A percentile compares a stretch with the other conserved stretches of the same genome.
Evolutionary conservation across 2,329 filamentous ascomycete genomes (phyloP).

Genomic region (Pestalotiopsis fici): DNA sequence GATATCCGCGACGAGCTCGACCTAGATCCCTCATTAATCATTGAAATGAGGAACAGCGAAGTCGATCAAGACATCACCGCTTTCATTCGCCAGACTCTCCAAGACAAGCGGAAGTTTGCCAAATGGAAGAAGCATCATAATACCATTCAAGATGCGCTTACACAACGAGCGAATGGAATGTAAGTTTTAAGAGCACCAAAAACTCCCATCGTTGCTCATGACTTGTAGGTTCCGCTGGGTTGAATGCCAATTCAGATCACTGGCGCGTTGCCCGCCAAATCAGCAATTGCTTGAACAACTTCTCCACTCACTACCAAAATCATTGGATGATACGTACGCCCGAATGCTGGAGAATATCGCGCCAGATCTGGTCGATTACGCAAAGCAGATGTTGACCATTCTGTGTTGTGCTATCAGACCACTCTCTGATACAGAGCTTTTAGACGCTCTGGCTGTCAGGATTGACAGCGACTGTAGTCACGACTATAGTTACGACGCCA

Average conservation of each 20-base stretch:
- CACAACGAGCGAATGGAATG: slow-evolving; percentile 29
- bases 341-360: slow-evolving; percentile 25
- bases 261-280: slow-evolving; percentile 19
- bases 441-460: slow-evolving; percentile 2
- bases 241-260: slow-evolving; percentile 31
- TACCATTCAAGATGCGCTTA: slow-evolving; percentile 26
- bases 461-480: background rate
- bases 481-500: background rate
- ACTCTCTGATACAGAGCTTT: background rate
- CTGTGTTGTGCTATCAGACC: slow-evolving; percentile 2
- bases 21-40: slow-evolving; percentile 13
- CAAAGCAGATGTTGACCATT: background rate
- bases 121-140: slow-evolving; percentile 24
- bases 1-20: slow-evolving; percentile 28
- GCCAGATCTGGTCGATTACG: background rate
- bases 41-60: slow-evolving; percentile 17
- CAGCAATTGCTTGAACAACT: slow-evolving; percentile 24
- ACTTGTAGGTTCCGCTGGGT: slow-evolving; percentile 36
- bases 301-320: slow-evolving; percentile 30
- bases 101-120: slow-evolving; percentile 18
- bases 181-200: slow-evolving; percentile 20
- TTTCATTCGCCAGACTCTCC: slow-evolving; percentile 25
- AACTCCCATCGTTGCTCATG: slow-evolving; percentile 15
- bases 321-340: slow-evolving; percentile 34
- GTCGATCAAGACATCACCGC: slow-evolving; percentile 27